These are phyloP conservation scores for Saccharomycopsis crataegensis DNA, from an alignment of 1,139 yeast genomes.

Conservation along the genomic window DNA sequence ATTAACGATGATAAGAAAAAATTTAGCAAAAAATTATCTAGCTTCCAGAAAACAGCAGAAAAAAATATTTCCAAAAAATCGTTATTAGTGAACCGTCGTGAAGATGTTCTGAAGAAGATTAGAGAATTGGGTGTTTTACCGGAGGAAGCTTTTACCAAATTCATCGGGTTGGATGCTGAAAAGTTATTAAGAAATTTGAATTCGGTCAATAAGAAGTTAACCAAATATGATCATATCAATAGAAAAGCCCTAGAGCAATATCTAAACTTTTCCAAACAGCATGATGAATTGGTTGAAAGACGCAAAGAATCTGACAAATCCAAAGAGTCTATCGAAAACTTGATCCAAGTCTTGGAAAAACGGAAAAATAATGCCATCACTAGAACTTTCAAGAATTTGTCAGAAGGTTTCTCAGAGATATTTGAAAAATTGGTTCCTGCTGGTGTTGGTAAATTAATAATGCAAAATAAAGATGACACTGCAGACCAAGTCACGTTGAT, in stretches of 20 bases:
- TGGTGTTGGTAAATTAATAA: conserved; percentile 69
- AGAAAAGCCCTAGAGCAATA: conserved; percentile 88
- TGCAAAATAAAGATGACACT: conserved; percentile 40
- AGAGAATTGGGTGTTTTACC: conserved; percentile 83
- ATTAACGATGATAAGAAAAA: conserved; percentile 52
- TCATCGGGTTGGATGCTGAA: conserved; percentile 39
- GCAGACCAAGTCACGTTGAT: conserved; percentile 18
- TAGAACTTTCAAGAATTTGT: conserved; percentile 70
- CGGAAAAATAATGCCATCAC: conserved; percentile 82
- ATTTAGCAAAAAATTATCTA: conserved; percentile 50
- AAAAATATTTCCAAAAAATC: conserved; percentile 47
- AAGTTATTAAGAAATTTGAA: conserved; percentile 51
- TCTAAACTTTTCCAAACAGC: conserved; percentile 63
- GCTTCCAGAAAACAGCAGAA: conserved; percentile 63
- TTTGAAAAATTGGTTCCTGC: conserved; percentile 79
- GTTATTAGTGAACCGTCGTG: conserved; percentile 52
- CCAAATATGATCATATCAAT: conserved; percentile 70
- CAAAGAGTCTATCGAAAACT: conserved; percentile 60
- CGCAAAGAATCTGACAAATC: conserved; percentile 66
- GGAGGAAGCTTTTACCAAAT: conserved; percentile 66
- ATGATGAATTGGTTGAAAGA: conserved; percentile 58
- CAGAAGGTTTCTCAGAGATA: conserved; percentile 62
- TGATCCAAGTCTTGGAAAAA: conserved; percentile 64
- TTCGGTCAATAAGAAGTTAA: conserved; percentile 48
- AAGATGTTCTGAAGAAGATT: conserved; percentile 65